Percentiles rank a stretch among this genome's conserved stretches.
phyloP scores from a whole-genome alignment of 805 yeast genomes.

The Myxozyma vanderwaltii region DNA sequence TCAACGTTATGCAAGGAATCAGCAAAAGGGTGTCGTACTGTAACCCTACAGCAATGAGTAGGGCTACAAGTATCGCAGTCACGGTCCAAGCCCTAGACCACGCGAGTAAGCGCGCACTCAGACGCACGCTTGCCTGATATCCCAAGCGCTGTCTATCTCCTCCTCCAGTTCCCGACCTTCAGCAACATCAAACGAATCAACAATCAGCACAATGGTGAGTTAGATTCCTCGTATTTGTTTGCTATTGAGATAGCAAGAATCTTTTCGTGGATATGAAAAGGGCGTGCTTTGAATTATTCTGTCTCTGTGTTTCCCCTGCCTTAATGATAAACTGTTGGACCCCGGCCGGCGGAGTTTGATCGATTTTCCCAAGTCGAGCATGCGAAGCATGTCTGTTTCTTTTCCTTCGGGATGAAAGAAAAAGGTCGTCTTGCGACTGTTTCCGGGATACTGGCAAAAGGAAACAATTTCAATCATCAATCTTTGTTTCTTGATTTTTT shows the following conservation, averaged over 20 bases:
- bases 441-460: background rate
- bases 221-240: background rate
- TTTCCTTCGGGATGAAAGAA: background rate
- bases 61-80: slow-evolving; percentile 9
- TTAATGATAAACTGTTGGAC: background rate
- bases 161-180: background rate
- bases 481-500: background rate
- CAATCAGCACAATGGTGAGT: slow-evolving; percentile 23
- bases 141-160: background rate
- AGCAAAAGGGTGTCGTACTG: background rate
- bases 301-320: slow-evolving; percentile 1
- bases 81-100: no score
- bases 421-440: background rate
- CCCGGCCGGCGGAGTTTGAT: slow-evolving; percentile 10
- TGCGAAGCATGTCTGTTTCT: background rate
- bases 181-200: background rate
- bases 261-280: no score
- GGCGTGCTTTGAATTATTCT: no score
- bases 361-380: slow-evolving; percentile 4
- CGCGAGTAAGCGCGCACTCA: background rate
- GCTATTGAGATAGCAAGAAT: background rate
- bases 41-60: background rate
- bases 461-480: no score
- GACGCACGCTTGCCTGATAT: background rate
- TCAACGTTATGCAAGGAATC: background rate